phyloP scores from a whole-genome alignment of 1,139 yeast genomes.

The Geotrichum restrictum region DNA sequence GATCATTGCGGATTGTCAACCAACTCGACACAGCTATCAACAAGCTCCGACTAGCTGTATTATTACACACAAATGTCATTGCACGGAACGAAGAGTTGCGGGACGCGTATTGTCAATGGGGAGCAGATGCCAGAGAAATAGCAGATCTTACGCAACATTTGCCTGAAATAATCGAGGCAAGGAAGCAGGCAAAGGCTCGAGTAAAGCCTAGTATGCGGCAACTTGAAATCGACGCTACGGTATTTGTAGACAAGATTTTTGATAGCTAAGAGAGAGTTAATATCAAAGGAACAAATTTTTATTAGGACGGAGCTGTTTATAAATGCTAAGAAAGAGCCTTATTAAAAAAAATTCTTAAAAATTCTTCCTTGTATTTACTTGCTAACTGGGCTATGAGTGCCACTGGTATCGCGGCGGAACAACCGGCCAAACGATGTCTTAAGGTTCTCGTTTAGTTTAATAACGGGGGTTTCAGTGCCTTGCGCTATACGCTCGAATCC shows the following conservation, averaged over 20 bases:
- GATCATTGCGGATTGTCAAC: conserved; percentile 6
- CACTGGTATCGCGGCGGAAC: conserved; percentile 46
- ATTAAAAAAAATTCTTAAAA: not conserved
- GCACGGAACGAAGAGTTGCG: conserved; percentile 14
- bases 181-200: conserved; percentile 18
- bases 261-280: not conserved
- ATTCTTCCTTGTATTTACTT: not conserved
- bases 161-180: conserved; percentile 16
- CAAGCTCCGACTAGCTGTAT: conserved; percentile 16
- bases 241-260: conserved; percentile 14
- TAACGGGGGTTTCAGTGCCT: conserved; percentile 51
- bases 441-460: conserved; percentile 56
- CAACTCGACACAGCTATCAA: conserved; percentile 9
- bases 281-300: too few relatives aligned
- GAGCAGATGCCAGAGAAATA: conserved; percentile 1
- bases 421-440: conserved; percentile 53
- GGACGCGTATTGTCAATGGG: conserved; percentile 17
- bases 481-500: conserved; percentile 51
- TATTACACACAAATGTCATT: conserved; percentile 20
- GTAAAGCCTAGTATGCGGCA: conserved; percentile 9
- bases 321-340: too few relatives aligned
- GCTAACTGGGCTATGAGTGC: conserved; percentile 16
- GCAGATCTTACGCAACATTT: not conserved
- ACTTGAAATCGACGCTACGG: conserved; percentile 14
- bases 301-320: too few relatives aligned